Conservation (phyloP, 352 stramenopile genomes). For the Peronospora tabacina region DNA sequence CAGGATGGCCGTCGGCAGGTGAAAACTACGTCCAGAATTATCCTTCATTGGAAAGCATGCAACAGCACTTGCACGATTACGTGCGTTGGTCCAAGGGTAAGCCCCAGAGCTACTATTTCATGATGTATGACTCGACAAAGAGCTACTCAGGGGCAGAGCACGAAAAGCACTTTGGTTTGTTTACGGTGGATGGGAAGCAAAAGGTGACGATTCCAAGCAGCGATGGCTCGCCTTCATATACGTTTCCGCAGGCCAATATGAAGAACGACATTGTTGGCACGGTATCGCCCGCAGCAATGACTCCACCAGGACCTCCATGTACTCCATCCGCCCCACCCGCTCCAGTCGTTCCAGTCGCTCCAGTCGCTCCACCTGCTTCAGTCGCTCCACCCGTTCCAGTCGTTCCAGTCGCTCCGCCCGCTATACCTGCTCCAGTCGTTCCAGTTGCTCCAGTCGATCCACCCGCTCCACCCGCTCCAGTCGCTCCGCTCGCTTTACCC, state of each 20-base stretch:
- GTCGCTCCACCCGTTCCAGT: too few species aligned
- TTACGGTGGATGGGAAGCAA: conserved; percentile 26
- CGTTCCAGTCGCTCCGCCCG: too few species aligned
- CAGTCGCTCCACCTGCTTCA: too few species aligned
- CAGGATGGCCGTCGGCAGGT: conserved; percentile 50
- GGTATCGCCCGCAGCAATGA: neutral
- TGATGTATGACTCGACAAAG: conserved; percentile 56
- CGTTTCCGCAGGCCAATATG: neutral
- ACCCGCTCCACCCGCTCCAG: too few species aligned
- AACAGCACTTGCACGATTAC: conserved; percentile 42
- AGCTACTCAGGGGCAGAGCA: conserved; percentile 42
- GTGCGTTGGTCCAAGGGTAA: conserved; percentile 31
- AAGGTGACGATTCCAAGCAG: conserved; percentile 33
- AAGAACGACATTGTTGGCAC: neutral
- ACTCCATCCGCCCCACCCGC: too few species aligned
- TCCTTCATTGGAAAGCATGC: conserved; percentile 33
- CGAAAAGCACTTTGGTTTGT: conserved; percentile 61
- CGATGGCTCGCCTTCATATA: neutral
- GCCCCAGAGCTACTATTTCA: conserved; percentile 48
- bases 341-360: too few species aligned
- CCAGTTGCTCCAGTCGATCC: too few species aligned
- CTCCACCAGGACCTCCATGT: too few species aligned
- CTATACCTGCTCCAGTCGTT: too few species aligned
- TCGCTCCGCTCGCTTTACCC: too few species aligned
- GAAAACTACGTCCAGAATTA: conserved; percentile 27